These are phyloP conservation scores for Baorangia bicolor DNA, from an alignment of 768 basidiomycete genomes.

Conservation along the genomic window DNA sequence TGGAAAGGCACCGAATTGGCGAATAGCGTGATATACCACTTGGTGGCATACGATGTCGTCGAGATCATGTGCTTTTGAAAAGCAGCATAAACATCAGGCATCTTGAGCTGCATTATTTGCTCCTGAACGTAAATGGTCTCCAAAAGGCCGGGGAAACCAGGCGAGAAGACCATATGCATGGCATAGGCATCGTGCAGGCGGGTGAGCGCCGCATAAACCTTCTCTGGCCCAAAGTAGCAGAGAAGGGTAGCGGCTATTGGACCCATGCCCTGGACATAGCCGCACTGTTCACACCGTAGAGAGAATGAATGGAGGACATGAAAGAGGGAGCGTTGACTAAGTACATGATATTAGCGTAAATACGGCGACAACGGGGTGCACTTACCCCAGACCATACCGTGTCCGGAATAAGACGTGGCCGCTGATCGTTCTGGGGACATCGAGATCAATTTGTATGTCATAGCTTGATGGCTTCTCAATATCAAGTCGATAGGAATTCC, in stretches of 20 bases:
- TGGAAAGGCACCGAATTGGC: conserved; percentile 95
- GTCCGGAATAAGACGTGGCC: conserved; percentile 95
- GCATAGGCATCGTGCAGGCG: conserved; percentile 87
- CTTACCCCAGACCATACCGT: conserved; percentile 92
- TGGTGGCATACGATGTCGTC: conserved; percentile 94
- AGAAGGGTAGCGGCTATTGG: conserved; percentile 93
- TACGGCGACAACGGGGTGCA: conserved; percentile 14
- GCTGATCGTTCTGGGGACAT: conserved; percentile 93
- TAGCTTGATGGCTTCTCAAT: conserved; percentile 82
- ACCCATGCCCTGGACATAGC: conserved; percentile 99
- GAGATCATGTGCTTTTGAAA: conserved; percentile 89
- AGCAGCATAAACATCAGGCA: conserved; percentile 86
- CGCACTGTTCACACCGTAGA: conserved; percentile 78
- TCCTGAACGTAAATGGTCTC: conserved; percentile 98
- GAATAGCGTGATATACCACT: conserved; percentile 99
- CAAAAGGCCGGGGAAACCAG: conserved; percentile 93
- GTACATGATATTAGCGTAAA: conserved; percentile 8
- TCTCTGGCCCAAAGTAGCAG: conserved; percentile 91
- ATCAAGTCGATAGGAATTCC: conserved; percentile 54
- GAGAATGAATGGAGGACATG: conserved; percentile 94
- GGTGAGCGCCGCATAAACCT: conserved; percentile 79
- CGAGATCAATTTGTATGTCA: conserved; percentile 97
- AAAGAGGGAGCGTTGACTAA: conserved; percentile 90
- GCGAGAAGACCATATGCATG: conserved; percentile 86
- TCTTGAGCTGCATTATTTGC: conserved; percentile 76